phyloP scores from a whole-genome alignment of 169 alveolate genomes.

The Eimeria maxima region DNA sequence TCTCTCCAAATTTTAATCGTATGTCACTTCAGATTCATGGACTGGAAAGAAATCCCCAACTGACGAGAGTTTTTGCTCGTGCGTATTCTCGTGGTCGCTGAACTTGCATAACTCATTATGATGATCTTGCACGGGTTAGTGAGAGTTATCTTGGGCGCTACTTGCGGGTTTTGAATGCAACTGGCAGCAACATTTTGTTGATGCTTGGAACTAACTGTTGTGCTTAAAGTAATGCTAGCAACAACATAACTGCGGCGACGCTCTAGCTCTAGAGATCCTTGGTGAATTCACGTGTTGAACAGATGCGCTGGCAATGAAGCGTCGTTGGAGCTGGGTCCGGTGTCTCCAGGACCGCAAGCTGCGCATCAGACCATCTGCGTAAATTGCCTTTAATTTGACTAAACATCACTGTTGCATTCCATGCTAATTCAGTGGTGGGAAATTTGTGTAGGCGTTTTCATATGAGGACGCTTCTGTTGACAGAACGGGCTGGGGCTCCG shows the following conservation, averaged over 20 bases:
- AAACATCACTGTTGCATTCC: background rate
- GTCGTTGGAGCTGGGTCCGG: slow-evolving; percentile 24
- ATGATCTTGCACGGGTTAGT: background rate
- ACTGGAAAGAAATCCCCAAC: background rate
- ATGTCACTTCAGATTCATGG: background rate
- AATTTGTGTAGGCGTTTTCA: background rate
- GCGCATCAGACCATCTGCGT: background rate
- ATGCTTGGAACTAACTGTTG: slow-evolving; percentile 31
- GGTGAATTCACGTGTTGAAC: slow-evolving; percentile 1
- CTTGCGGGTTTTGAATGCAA: slow-evolving; percentile 1
- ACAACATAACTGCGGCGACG: background rate
- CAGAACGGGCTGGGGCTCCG: slow-evolving; percentile 75
- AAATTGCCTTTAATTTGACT: background rate
- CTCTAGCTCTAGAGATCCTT: background rate
- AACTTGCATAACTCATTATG: background rate
- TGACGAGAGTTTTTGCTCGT: background rate
- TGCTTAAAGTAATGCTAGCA: background rate
- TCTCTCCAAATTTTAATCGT: background rate
- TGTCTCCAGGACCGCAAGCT: slow-evolving; percentile 24
- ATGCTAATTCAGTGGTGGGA: background rate
- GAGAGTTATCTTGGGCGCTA: background rate
- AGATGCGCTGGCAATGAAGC: slow-evolving; percentile 23
- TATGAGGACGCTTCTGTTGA: slow-evolving; percentile 26
- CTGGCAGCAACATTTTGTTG: slow-evolving; percentile 15
- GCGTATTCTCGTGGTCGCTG: background rate